phyloP scores from a whole-genome alignment of 371 early-diverging fungal genomes.

The Gilbertella persicaria region DNA sequence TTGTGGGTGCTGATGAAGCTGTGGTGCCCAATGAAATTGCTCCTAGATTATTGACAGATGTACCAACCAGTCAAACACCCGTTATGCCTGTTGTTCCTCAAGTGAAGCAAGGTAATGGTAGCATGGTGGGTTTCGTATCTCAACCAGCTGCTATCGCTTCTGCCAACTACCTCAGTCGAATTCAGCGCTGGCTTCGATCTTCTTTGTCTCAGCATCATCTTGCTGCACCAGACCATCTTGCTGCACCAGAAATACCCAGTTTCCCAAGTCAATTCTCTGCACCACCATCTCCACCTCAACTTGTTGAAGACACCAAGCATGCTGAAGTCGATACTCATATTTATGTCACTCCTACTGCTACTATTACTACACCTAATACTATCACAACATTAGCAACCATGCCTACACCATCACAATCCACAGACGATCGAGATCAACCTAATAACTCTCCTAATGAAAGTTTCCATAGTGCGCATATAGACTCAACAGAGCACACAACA shows the following conservation, averaged over 20 bases:
- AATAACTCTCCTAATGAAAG: slow-evolving; percentile 9
- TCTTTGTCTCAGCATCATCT: slow-evolving; percentile 44
- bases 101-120: slow-evolving; percentile 6
- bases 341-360: neutral
- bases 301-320: slow-evolving; percentile 15
- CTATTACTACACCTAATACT: slow-evolving; percentile 3
- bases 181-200: slow-evolving; percentile 51
- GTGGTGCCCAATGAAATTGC: slow-evolving; percentile 2
- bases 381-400: too few species aligned
- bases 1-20: slow-evolving; percentile 20
- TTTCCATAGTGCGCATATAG: slow-evolving; percentile 1
- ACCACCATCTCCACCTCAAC: slow-evolving; percentile 16
- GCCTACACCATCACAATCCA: slow-evolving; percentile 16
- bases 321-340: slow-evolving; percentile 4
- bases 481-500: neutral
- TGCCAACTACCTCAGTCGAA: slow-evolving; percentile 37
- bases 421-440: slow-evolving; percentile 10
- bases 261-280: neutral
- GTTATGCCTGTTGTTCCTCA: slow-evolving; percentile 6
- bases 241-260: slow-evolving; percentile 12
- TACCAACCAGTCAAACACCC: slow-evolving; percentile 24
- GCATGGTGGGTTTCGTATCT: slow-evolving; percentile 28
- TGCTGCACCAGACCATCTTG: slow-evolving; percentile 4
- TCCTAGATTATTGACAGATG: slow-evolving; percentile 18
- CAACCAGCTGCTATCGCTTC: slow-evolving; percentile 38